Percentiles rank a stretch among this genome's conserved stretches.
Conservation (phyloP, 2,329 filamentous ascomycete genomes). For the Escovopsis weberi region DNA sequence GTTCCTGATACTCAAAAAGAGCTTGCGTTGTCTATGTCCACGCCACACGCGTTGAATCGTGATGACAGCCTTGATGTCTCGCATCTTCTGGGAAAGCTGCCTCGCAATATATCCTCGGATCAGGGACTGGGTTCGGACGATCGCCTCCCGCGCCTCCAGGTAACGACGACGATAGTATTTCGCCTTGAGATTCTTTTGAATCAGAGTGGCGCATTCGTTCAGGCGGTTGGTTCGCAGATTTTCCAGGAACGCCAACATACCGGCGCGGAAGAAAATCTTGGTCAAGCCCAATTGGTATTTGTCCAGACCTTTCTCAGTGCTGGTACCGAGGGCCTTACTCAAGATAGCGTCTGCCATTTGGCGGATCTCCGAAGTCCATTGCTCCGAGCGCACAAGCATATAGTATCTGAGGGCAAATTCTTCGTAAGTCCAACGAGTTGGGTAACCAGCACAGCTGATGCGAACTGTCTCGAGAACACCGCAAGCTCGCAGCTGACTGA, state of each 20-base stretch:
- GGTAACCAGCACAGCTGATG: constrained; percentile 94
- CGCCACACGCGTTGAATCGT: constrained; percentile 94
- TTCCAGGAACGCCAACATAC: constrained; percentile 96
- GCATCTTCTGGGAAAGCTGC: constrained; percentile 62
- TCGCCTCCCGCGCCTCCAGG: constrained; percentile 68
- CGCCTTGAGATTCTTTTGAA: constrained; percentile 92
- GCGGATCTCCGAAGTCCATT: constrained; percentile 89
- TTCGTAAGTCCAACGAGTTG: constrained; percentile 96
- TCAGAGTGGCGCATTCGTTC: constrained; percentile 91
- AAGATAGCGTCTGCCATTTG: constrained; percentile 90
- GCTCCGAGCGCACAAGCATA: constrained; percentile 80
- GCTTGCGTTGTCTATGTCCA: constrained; percentile 76
- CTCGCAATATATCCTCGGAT: constrained; percentile 67
- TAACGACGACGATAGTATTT: constrained; percentile 93
- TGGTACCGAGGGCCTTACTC: constrained; percentile 70
- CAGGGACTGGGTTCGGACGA: constrained; percentile 67
- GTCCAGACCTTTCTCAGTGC: constrained; percentile 59
- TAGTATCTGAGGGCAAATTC: constrained; percentile 97
- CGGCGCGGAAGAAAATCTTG: constrained; percentile 98
- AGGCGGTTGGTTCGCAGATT: constrained; percentile 81
- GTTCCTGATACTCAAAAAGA: constrained; percentile 62
- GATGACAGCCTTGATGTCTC: constrained; percentile 74
- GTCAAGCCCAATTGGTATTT: constrained; percentile 97
- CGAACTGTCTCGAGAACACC: constrained; percentile 97
- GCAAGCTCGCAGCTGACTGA: constrained; percentile 91